Conservation (phyloP, 139 green algal genomes). For the Edaphochlamys debaryana region DNA sequence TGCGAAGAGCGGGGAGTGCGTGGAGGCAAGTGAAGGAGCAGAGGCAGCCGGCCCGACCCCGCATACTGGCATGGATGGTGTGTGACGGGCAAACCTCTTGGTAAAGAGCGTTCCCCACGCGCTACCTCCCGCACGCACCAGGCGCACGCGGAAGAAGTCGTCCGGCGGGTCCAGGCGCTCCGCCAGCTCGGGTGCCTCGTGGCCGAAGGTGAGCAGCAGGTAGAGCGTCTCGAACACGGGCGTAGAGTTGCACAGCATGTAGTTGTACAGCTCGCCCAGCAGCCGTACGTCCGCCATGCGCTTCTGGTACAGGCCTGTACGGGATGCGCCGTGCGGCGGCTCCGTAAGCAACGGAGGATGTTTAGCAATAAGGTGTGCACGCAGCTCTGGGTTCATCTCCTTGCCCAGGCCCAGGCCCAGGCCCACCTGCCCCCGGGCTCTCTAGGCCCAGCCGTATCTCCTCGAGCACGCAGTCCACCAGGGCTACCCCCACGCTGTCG, state of each 20-base stretch:
- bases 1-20: too few species aligned
- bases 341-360: too few species aligned
- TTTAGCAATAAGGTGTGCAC: too few species aligned
- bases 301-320: conserved; percentile 81
- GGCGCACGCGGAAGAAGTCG: conserved; percentile 63
- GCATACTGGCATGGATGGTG: too few species aligned
- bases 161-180: conserved; percentile 55
- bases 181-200: conserved; percentile 57
- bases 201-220: conserved; percentile 83
- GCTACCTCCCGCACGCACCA: conserved; percentile 33
- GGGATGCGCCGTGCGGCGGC: too few species aligned
- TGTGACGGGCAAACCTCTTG: too few species aligned
- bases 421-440: conserved; percentile 44
- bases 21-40: background rate
- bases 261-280: conserved; percentile 96
- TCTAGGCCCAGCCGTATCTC: conserved; percentile 85
- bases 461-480: conserved; percentile 88
- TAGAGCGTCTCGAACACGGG: conserved; percentile 92
- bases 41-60: too few species aligned
- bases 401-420: too few species aligned
- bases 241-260: conserved; percentile 74
- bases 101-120: background rate
- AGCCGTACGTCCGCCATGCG: conserved; percentile 84
- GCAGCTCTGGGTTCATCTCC: too few species aligned
- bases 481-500: conserved; percentile 74